These are phyloP conservation scores for Fusarium sublunatum DNA, from an alignment of 2,329 filamentous ascomycete species.

Conservation along the genomic window DNA sequence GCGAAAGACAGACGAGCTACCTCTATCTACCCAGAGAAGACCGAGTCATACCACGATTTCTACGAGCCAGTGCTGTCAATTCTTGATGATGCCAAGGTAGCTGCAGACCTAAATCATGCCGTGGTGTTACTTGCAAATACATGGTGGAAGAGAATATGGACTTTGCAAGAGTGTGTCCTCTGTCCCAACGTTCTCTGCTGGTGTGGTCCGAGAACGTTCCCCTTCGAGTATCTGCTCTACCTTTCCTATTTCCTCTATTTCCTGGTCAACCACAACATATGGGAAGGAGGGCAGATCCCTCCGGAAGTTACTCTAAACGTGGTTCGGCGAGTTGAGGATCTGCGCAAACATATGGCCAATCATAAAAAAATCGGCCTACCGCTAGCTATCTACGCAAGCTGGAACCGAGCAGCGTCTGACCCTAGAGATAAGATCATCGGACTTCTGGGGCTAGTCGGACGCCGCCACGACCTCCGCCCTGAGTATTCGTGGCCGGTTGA, in stretches of 20 bases:
- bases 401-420: slow-evolving; percentile 9
- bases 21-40: neutral
- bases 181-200: slow-evolving; percentile 13
- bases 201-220: slow-evolving; percentile 1
- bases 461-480: neutral
- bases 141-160: slow-evolving; percentile 25
- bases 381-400: slow-evolving; percentile 9
- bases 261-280: neutral
- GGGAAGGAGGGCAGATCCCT: neutral
- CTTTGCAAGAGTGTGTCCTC: slow-evolving; percentile 12
- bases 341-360: neutral
- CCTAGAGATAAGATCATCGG: slow-evolving; percentile 11
- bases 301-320: neutral
- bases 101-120: neutral
- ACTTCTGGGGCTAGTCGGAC: neutral
- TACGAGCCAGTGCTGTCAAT: slow-evolving; percentile 1
- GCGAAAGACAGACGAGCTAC: neutral
- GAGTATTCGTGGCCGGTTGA: slow-evolving; percentile 20
- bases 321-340: neutral
- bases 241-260: slow-evolving; percentile 12
- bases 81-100: neutral
- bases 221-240: slow-evolving; percentile 7
- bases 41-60: slow-evolving; percentile 3
- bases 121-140: slow-evolving; percentile 2
- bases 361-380: neutral